phyloP scores from a whole-genome alignment of 2,329 filamentous ascomycete species.

The Cercospora zeae-maydis region DNA sequence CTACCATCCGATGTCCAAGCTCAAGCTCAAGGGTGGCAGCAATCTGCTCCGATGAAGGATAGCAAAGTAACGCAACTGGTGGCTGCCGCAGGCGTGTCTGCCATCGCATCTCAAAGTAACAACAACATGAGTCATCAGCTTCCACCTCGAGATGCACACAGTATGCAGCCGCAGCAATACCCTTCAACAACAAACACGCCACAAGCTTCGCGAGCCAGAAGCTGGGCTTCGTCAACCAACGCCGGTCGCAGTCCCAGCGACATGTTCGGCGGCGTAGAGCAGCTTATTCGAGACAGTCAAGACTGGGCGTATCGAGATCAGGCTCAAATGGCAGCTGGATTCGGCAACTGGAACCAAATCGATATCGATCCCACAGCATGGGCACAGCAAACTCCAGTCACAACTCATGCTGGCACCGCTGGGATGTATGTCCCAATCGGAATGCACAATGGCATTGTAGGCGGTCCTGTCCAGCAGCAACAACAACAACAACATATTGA shows the following conservation, averaged over 20 bases:
- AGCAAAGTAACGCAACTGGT: neutral
- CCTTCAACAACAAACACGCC: constrained; percentile 25
- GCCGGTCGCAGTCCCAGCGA: constrained; percentile 43
- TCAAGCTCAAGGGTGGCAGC: constrained; percentile 16
- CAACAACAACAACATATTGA: neutral
- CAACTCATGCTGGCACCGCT: neutral
- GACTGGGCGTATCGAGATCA: constrained; percentile 62
- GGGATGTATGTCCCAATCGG: neutral
- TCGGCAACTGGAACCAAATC: constrained; percentile 56
- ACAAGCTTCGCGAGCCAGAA: constrained; percentile 12
- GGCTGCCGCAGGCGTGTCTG: constrained; percentile 1
- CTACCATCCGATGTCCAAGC: constrained; percentile 1
- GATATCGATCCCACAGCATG: constrained; percentile 24
- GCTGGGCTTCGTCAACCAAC: constrained; percentile 6
- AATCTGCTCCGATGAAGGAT: neutral
- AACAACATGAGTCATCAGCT: constrained; percentile 20
- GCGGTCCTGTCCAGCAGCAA: constrained; percentile 4
- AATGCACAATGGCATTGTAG: neutral
- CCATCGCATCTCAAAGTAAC: constrained; percentile 13
- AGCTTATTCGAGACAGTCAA: constrained; percentile 59
- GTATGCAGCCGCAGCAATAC: constrained; percentile 27
- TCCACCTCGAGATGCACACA: constrained; percentile 26
- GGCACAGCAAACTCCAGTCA: constrained; percentile 3
- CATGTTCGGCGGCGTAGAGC: constrained; percentile 59
- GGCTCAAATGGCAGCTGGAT: constrained; percentile 56